Evolutionary conservation across 2,329 filamentous ascomycete genomes (phyloP), one percentile per base, ranked within the genome.

Genomic region (Fusarium brevicatenulatum): DNA sequence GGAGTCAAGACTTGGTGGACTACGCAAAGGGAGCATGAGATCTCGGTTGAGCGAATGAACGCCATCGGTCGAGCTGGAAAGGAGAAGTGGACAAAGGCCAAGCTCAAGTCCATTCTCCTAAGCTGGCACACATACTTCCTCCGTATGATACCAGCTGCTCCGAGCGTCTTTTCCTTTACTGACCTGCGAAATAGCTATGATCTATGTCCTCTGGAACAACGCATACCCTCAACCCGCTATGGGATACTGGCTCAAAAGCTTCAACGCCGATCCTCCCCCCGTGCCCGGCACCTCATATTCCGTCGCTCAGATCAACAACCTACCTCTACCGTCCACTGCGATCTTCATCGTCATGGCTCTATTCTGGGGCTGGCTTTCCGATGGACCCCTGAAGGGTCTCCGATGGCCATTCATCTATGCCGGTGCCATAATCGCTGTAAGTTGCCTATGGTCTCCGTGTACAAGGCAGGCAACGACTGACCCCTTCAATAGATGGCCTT

Each of bases 1-100:
- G 68, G 68, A 9, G 23, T 60, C 37, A 68, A 65, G 5, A 63
- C 76, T 18, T 79, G 76, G 76, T 79, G 77, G 78, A 64, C 78
- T 7, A 77, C 66, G 8, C 61, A 75, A 30, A 54, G 65, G 2
- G 75, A 78, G 23, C 76, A 77, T 15, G 69, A 77, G 34, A 74
- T 79, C 18, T 68, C 67, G 0, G 28, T 73, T 9, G 74, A 60
- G 8, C 65, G 61, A 25, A 60, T 60, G 54, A 60, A 21, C 2
- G 36, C 71, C 5, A 53, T 72, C 21, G 72, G 71, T 4, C 63
- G 72, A 10, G 68, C 68, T 30, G 71, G 71, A 11, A 75, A 70
- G 25, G 46, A 70, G 36, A 70, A 70, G 13, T 74, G 71, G 72
- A 63, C 71, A 8, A 68, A 40, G 46, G 55, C 50, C 8, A 74